These are phyloP conservation scores for Colletotrichum graminicola DNA, from an alignment of 2,329 filamentous ascomycete genomes.

Conservation along the genomic window DNA sequence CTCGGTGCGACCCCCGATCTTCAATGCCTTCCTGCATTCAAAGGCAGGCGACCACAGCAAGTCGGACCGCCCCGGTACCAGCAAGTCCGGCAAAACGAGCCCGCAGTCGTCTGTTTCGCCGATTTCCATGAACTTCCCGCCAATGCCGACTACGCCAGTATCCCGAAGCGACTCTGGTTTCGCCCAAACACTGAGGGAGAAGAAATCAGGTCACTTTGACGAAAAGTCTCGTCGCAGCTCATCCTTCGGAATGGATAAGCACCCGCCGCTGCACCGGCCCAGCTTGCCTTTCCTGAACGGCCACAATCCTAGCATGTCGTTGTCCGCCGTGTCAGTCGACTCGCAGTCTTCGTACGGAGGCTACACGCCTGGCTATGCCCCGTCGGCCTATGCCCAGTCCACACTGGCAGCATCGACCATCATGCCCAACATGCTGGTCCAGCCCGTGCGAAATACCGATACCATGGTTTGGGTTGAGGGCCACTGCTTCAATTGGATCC, in stretches of 20 bases:
- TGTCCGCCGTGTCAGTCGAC: conserved; percentile 70
- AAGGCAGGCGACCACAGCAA: conserved; percentile 72
- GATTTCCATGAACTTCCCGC: conserved; percentile 81
- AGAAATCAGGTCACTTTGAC: conserved; percentile 93
- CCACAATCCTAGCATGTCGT: conserved; percentile 69
- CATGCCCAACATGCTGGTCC: conserved; percentile 86
- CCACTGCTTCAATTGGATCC: conserved; percentile 79
- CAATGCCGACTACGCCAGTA: conserved; percentile 80
- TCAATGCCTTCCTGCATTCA: conserved; percentile 90
- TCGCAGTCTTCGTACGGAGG: conserved; percentile 78
- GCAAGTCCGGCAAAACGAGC: conserved; percentile 72
- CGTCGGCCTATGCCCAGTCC: conserved; percentile 87
- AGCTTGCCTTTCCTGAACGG: conserved; percentile 80
- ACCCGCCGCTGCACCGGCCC: conserved; percentile 75
- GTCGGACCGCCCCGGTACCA: conserved; percentile 82
- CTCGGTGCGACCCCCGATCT: conserved; percentile 74
- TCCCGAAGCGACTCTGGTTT: conserved; percentile 94
- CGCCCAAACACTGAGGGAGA: conserved; percentile 89
- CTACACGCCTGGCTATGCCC: conserved; percentile 75
- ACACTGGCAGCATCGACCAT: conserved; percentile 87
- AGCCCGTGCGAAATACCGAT: conserved; percentile 82
- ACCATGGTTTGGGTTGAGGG: conserved; percentile 87
- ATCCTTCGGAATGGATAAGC: conserved; percentile 86
- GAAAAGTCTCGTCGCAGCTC: conserved; percentile 87
- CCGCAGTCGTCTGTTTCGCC: conserved; percentile 79